Evolutionary conservation across 345 rosid genomes (phyloP).

Genomic region (Linum trigynum): DNA sequence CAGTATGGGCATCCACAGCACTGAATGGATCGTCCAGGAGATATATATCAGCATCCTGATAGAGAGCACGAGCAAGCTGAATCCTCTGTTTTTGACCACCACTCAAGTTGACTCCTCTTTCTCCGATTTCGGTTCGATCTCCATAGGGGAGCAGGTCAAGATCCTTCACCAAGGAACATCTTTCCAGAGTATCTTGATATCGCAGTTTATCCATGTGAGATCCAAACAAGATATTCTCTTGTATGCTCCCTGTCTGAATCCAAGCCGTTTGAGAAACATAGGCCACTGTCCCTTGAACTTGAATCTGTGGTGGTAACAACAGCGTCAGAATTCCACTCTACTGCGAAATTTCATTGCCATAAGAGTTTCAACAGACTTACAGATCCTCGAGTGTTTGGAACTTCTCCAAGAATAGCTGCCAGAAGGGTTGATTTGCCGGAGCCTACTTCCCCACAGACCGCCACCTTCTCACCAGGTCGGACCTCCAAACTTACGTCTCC

Average conservation of each 20-base stretch:
- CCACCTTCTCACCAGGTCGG: conserved; percentile 60
- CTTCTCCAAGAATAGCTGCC: conserved; percentile 89
- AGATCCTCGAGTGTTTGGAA: conserved; percentile 51
- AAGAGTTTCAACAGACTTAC: conserved; percentile 32
- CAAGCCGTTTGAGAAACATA: conserved; percentile 94
- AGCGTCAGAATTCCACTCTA: background rate
- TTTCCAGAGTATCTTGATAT: conserved; percentile 69
- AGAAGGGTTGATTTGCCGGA: conserved; percentile 91
- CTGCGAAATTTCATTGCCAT: background rate
- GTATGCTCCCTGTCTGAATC: conserved; percentile 88
- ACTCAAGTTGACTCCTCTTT: conserved; percentile 95
- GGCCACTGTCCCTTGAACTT: conserved; percentile 65
- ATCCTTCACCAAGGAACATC: conserved; percentile 76
- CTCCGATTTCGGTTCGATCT: conserved; percentile 92
- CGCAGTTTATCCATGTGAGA: conserved; percentile 51
- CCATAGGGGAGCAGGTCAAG: conserved; percentile 83
- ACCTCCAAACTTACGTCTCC: conserved; percentile 51
- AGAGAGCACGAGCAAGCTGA: conserved; percentile 95
- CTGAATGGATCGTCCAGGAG: conserved; percentile 95
- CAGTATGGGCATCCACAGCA: conserved; percentile 95
- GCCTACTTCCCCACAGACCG: conserved; percentile 95
- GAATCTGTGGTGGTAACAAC: conserved; percentile 37
- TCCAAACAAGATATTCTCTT: conserved; percentile 77
- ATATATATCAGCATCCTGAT: conserved; percentile 84
- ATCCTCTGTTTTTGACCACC: conserved; percentile 97